Conservation (phyloP, 1,284 basidiomycete genomes). For the Puccinia hordei region DNA sequence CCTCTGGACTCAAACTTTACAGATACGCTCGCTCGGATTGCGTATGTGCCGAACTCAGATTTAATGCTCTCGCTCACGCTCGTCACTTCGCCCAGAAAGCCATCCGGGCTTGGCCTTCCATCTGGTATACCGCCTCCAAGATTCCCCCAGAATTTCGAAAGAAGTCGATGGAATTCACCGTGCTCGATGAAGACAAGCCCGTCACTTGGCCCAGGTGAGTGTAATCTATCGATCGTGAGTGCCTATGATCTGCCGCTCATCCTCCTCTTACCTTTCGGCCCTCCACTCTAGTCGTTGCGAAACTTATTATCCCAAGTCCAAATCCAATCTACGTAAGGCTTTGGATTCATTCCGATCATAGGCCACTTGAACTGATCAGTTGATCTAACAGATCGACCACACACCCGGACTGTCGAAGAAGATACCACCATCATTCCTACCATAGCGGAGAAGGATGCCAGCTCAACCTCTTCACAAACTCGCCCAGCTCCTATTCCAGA, state of each 20-base stretch:
- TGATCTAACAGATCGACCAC: background rate
- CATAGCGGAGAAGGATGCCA: background rate
- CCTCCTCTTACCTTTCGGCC: too few species aligned
- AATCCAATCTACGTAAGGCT: background rate
- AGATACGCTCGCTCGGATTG: conserved; percentile 30
- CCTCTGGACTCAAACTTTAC: conserved; percentile 39
- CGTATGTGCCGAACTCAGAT: conserved; percentile 42
- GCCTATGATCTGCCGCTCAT: background rate
- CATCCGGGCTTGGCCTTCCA: background rate
- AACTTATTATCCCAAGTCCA: conserved; percentile 1
- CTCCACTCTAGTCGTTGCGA: conserved; percentile 7
- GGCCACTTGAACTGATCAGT: background rate
- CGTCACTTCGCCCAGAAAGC: conserved; percentile 26
- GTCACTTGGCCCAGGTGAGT: conserved; percentile 34
- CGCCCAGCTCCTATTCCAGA: background rate
- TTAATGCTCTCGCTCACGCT: background rate
- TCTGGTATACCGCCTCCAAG: conserved; percentile 32
- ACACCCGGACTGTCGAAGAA: background rate
- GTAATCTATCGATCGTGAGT: background rate
- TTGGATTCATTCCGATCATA: background rate
- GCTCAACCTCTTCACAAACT: background rate
- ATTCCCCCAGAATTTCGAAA: conserved; percentile 5
- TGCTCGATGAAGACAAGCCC: conserved; percentile 30
- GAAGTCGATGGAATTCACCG: conserved; percentile 25
- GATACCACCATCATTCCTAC: background rate